Evolutionary conservation across 805 yeast genomes (phyloP), one percentile per base, ranked within the genome.

Genomic region (Maudiozyma bulderi): DNA sequence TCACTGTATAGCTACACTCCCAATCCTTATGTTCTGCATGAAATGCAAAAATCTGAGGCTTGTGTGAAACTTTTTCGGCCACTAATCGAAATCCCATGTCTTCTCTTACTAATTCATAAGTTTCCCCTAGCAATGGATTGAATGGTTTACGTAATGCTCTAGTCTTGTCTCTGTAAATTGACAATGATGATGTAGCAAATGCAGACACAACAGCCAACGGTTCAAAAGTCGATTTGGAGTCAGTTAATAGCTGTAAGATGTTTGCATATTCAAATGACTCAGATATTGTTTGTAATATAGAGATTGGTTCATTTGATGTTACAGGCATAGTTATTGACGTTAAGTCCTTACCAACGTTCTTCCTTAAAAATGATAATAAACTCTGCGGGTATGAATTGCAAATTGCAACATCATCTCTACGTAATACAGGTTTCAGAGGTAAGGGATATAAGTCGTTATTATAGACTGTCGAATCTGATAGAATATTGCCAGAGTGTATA

Each of bases 111-210:
- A 87, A 71, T 66, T 93, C 99, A 65, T 67, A 93, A 0, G 97
- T 90, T 64, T 93, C 99, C 20, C 98, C 97, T 15, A 93, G 70
- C 46, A 93, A 72, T 8, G 99, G 98, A 62, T 89, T 93, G 68
- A 93, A 93, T 1, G 99, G 98, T 61, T 93, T 93, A 54, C 99
- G 75, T 39, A 77, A 64, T 47, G 83, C 81, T 57, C 99, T 75
- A 44, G 81, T 82, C 57, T 86, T 89, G 35, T 78, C 77, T 50
- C 97, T 72, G 57, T 80, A 75, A 9, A 84, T 73, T 0, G 96
- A 80, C 8, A 90, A 64, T 50, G 76, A 77, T 29, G 90, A 80
- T 3, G 86, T 76, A 0, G 96, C 95, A 74, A 90, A 93, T 1
- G 87, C 76, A 0, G 96, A 60, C 1, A 67, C 90, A 44, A 88